Conservation (phyloP, 805 yeast species). For the Grigorovia jiainica region DNA sequence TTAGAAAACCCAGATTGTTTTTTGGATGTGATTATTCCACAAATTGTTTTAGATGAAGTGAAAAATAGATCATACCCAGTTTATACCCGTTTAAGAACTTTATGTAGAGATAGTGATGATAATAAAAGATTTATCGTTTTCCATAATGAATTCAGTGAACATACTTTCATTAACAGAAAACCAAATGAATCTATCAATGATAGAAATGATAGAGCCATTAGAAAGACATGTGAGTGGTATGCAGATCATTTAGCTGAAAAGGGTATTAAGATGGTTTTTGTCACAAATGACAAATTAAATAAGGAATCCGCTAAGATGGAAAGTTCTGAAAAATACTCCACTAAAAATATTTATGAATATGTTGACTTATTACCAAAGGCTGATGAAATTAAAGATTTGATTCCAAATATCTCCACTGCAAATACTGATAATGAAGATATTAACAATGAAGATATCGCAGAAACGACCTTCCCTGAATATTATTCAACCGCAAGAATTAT, state of each 20-base stretch:
- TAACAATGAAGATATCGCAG: conserved; percentile 28
- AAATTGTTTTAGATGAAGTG: conserved; percentile 89
- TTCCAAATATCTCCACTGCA: conserved; percentile 46
- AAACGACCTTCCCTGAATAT: conserved; percentile 64
- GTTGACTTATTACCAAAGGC: conserved; percentile 60
- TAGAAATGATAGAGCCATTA: conserved; percentile 83
- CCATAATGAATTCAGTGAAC: conserved; percentile 81
- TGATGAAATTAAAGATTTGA: conserved; percentile 65
- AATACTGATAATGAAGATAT: conserved; percentile 13
- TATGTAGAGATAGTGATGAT: conserved; percentile 45
- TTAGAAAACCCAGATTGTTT: conserved; percentile 70
- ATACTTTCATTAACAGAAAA: conserved; percentile 54
- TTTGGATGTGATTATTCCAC: conserved; percentile 89
- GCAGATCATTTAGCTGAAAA: conserved; percentile 45
- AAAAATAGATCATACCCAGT: conserved; percentile 80
- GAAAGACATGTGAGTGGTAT: conserved; percentile 68
- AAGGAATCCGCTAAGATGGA: conserved; percentile 39
- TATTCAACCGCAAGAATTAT: conserved; percentile 71
- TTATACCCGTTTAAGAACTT: conserved; percentile 69
- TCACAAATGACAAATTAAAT: conserved; percentile 75
- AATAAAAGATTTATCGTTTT: conserved; percentile 82
- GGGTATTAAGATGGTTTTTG: conserved; percentile 41
- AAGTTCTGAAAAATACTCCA: conserved; percentile 39
- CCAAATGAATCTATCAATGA: conserved; percentile 73
- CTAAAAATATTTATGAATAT: conserved; percentile 58